A percentile compares a stretch with the other conserved stretches of the same genome.
These are phyloP conservation scores for Diaporthe velutina DNA, from an alignment of 2,329 filamentous ascomycete species.

Conservation along the genomic window DNA sequence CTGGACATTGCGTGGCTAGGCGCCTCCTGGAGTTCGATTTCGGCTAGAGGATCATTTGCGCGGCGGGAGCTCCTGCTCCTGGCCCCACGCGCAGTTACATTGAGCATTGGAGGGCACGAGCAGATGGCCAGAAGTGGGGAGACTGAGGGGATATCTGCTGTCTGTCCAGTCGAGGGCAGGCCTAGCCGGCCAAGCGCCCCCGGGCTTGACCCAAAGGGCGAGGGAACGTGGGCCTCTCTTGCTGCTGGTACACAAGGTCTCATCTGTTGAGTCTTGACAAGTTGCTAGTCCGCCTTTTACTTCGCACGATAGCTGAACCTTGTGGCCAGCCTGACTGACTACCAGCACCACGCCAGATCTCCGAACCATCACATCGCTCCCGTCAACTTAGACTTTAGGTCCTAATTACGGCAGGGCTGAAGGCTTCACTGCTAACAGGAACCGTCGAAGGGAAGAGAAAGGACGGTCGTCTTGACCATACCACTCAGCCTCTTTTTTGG, in stretches of 20 bases:
- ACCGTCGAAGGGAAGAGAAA: not conserved
- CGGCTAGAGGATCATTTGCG: not conserved
- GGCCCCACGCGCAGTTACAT: slow-evolving; percentile 9
- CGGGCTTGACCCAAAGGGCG: slow-evolving; percentile 1
- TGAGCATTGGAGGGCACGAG: not conserved
- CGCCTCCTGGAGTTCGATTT: slow-evolving; percentile 6
- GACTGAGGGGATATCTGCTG: not conserved
- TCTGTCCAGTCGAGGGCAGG: not conserved
- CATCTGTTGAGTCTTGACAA: slow-evolving; percentile 25
- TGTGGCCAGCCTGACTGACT: slow-evolving; percentile 24
- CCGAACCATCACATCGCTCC: slow-evolving; percentile 35
- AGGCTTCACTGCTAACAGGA: slow-evolving; percentile 25
- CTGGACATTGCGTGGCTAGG: slow-evolving; percentile 11
- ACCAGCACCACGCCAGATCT: slow-evolving; percentile 27
- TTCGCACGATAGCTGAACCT: slow-evolving; percentile 24
- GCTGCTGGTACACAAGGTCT: slow-evolving; percentile 11
- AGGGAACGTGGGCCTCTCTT: slow-evolving; percentile 5
- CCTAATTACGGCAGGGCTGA: slow-evolving; percentile 38
- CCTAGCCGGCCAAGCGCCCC: slow-evolving; percentile 8
- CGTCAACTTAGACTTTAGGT: slow-evolving; percentile 28
- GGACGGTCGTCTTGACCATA: slow-evolving; percentile 8
- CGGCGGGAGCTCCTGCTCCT: slow-evolving; percentile 15
- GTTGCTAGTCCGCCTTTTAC: slow-evolving; percentile 7
- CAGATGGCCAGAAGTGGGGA: not conserved
- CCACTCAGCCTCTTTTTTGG: slow-evolving; percentile 8